A percentile compares a stretch with the other conserved stretches of the same genome.
Evolutionary conservation across 139 green algal species (phyloP).

Genomic region (Nannochloris sp.): DNA sequence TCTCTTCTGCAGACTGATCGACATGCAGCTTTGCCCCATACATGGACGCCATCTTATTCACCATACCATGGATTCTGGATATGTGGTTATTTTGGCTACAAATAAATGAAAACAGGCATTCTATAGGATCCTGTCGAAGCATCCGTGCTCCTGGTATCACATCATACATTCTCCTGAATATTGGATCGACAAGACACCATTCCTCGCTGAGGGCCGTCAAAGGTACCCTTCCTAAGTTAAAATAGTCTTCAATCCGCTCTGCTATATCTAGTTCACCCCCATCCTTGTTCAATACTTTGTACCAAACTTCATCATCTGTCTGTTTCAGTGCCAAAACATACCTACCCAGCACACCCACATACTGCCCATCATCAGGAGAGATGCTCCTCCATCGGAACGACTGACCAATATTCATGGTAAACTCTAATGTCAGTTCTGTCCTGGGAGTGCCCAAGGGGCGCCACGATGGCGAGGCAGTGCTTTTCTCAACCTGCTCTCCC

Average conservation of each 20-base stretch:
- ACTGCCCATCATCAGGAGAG: conserved; percentile 25
- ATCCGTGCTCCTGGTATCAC: conserved; percentile 60
- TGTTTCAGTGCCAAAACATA: conserved; percentile 62
- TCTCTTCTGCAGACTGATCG: background rate
- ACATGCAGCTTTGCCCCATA: conserved; percentile 61
- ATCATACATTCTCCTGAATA: conserved; percentile 45
- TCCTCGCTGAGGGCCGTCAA: conserved; percentile 36
- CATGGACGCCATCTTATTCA: conserved; percentile 63
- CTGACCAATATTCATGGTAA: conserved; percentile 73
- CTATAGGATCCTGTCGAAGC: conserved; percentile 83
- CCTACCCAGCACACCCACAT: conserved; percentile 66
- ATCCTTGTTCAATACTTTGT: conserved; percentile 48
- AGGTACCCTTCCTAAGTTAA: conserved; percentile 49
- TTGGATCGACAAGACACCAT: conserved; percentile 45
- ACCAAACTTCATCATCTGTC: conserved; percentile 54
- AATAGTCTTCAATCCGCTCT: conserved; percentile 64
- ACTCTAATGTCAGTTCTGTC: conserved; percentile 54
- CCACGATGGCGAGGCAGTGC: no score
- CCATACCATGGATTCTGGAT: conserved; percentile 77
- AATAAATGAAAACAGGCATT: conserved; percentile 93
- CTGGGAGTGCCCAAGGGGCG: conserved; percentile 27
- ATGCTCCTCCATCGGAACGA: conserved; percentile 67
- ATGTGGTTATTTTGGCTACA: conserved; percentile 98
- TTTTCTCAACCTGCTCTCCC: no score
- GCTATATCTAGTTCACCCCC: conserved; percentile 10